Conservation (phyloP, 2,329 filamentous ascomycete genomes). For the Fusarium sp. region DNA sequence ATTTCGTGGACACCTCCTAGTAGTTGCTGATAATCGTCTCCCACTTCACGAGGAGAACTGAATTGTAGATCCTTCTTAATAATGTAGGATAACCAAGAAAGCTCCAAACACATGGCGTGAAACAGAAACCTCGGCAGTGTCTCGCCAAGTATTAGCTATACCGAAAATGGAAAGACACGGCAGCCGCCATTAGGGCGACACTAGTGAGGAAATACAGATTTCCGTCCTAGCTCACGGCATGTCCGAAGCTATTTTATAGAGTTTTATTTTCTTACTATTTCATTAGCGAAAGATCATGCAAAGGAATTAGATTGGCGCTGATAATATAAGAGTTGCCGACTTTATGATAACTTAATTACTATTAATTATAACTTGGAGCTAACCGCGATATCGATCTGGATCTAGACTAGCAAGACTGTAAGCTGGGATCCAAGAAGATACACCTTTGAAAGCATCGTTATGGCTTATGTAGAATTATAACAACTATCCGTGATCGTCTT, state of each 20-base stretch:
- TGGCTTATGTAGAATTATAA: fast-evolving
- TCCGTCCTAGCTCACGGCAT: neutral
- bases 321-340: too few species aligned
- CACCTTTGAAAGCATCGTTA: neutral
- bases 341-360: neutral
- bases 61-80: too few species aligned
- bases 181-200: neutral
- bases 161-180: neutral
- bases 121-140: neutral
- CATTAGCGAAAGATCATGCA: too few species aligned
- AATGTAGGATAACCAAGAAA: neutral
- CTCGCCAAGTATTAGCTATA: neutral
- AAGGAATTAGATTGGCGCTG: too few species aligned
- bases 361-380: fast-evolving
- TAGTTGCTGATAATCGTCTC: neutral
- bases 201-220: neutral
- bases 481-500: fast-evolving
- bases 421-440: fast-evolving
- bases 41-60: too few species aligned
- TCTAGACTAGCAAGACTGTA: too few species aligned
- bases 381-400: fast-evolving
- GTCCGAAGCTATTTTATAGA: neutral
- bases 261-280: neutral
- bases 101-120: neutral
- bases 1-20: neutral